A percentile compares a stretch with the other conserved stretches of the same genome.
Conservation (phyloP, 176 grass and related monocot species). For the Bothriochloa decipiens region DNA sequence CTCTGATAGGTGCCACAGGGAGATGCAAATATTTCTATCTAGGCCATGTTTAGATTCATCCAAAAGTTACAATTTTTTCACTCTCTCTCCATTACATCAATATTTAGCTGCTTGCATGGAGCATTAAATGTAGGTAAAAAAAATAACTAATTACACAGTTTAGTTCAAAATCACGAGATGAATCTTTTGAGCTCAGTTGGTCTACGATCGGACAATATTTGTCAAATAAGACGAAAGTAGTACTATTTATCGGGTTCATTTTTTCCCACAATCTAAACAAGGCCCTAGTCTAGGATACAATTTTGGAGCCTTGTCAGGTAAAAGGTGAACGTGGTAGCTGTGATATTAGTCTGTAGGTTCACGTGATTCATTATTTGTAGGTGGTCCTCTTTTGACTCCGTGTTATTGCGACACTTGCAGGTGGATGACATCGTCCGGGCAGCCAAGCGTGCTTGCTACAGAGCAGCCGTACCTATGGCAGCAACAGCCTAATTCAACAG, state of each 20-base stretch:
- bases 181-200: no score
- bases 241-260: no score
- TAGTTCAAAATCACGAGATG: no score
- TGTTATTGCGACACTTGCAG: constrained; percentile 23
- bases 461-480: constrained; percentile 64
- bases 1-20: not conserved
- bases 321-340: not conserved
- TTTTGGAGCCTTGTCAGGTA: not conserved
- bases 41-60: no score
- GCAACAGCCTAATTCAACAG: constrained; percentile 53
- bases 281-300: not conserved
- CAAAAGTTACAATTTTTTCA: no score
- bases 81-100: no score
- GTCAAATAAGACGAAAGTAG: no score
- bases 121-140: no score
- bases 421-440: constrained; percentile 82
- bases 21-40: not conserved
- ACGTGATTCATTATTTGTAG: not conserved
- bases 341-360: not conserved
- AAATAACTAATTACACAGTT: no score
- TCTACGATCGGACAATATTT: no score
- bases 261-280: no score
- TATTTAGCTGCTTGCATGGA: no score
- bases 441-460: constrained; percentile 71
- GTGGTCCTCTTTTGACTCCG: not conserved